These are phyloP conservation scores for Bipolaris oryzae DNA, from an alignment of 2,329 filamentous ascomycete species.

Conservation along the genomic window DNA sequence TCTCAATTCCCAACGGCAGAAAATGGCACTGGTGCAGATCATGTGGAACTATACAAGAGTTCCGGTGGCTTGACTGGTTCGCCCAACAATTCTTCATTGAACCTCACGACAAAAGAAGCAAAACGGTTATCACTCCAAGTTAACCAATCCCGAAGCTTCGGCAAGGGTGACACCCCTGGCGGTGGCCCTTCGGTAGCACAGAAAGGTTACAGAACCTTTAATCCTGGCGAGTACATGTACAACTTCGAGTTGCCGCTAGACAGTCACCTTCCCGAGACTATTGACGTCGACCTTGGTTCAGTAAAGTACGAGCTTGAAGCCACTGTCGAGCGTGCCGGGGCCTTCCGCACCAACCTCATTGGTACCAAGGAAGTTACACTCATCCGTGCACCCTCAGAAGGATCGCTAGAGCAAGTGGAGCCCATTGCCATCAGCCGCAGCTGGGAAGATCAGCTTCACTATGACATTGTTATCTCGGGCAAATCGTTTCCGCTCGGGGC, in stretches of 20 bases:
- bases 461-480: constrained; percentile 94
- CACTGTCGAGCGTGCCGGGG: constrained; percentile 81
- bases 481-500: constrained; percentile 91
- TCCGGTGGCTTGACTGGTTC: constrained; percentile 51
- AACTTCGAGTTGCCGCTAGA: constrained; percentile 86
- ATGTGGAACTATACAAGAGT: constrained; percentile 62
- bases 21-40: constrained; percentile 66
- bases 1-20: constrained; percentile 67
- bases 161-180: constrained; percentile 72
- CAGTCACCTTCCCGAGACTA: constrained; percentile 79
- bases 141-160: constrained; percentile 84
- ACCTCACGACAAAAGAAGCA: constrained; percentile 56
- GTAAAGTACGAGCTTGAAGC: constrained; percentile 90
- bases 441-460: constrained; percentile 94
- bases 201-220: constrained; percentile 86
- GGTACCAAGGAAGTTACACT: constrained; percentile 82
- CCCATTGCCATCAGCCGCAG: constrained; percentile 91
- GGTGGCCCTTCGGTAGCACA: constrained; percentile 65
- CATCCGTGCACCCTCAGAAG: constrained; percentile 83
- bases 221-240: constrained; percentile 74
- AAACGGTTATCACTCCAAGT: constrained; percentile 78
- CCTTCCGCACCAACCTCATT: constrained; percentile 86
- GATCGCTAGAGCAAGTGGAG: constrained; percentile 87
- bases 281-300: constrained; percentile 81
- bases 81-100: constrained; percentile 53